These are phyloP conservation scores for Lachnum nothofagi DNA, from an alignment of 2,329 filamentous ascomycete species.

Conservation along the genomic window DNA sequence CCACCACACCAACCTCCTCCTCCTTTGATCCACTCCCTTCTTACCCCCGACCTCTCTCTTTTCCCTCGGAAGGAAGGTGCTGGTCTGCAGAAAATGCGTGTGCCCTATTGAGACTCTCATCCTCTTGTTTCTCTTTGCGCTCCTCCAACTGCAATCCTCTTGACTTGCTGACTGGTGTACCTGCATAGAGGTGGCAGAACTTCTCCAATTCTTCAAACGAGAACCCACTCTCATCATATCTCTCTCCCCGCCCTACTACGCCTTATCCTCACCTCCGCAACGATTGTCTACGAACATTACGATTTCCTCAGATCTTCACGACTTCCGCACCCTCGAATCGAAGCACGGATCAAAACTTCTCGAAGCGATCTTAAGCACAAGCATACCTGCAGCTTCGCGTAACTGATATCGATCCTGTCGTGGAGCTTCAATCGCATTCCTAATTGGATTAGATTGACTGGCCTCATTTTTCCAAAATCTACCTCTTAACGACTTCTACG, in stretches of 20 bases:
- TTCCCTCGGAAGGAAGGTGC: conserved; percentile 23
- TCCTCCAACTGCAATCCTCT: conserved; percentile 24
- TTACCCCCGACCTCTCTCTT: conserved; percentile 26
- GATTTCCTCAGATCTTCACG: conserved; percentile 19
- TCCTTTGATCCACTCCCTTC: conserved; percentile 6
- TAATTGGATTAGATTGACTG: conserved; percentile 34
- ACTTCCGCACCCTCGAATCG: conserved; percentile 26
- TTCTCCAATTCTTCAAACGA: conserved; percentile 24
- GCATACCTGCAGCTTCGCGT: conserved; percentile 35
- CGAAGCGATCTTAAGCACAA: conserved; percentile 33
- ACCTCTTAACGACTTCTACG: conserved; percentile 40
- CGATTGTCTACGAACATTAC: conserved; percentile 26
- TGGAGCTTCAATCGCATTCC: conserved; percentile 32
- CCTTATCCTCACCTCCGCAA: conserved; percentile 7
- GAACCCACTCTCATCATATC: conserved; percentile 10
- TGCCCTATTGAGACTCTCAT: conserved; percentile 1
- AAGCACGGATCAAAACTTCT: conserved; percentile 29
- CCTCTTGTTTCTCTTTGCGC: conserved; percentile 6
- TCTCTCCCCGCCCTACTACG: neutral
- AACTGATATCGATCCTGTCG: conserved; percentile 29
- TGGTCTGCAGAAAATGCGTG: conserved; percentile 23
- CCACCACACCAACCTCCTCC: conserved; percentile 17
- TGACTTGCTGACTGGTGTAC: conserved; percentile 32
- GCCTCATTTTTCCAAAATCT: conserved; percentile 28
- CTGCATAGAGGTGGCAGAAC: conserved; percentile 34